These are phyloP conservation scores for Aurifilum marmelostoma DNA, from an alignment of 2,329 filamentous ascomycete species.

Conservation along the genomic window DNA sequence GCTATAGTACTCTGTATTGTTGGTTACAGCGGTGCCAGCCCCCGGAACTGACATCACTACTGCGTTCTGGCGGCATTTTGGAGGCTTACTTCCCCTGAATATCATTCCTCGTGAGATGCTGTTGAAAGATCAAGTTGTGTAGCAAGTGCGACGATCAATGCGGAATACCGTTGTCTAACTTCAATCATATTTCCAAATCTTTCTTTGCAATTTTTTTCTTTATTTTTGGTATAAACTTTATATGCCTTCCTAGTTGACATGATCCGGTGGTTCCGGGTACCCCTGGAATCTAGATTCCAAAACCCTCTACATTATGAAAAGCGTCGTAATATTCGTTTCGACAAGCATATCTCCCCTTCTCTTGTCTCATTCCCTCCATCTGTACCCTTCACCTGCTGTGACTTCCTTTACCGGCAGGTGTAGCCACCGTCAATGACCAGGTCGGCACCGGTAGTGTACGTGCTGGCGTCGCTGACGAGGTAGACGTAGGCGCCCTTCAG, in stretches of 20 bases:
- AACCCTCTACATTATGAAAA: neutral
- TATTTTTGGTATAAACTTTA: neutral
- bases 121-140: neutral
- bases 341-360: neutral
- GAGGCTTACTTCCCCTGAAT: neutral
- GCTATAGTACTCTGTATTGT: neutral
- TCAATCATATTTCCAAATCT: neutral
- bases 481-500: slow-evolving; percentile 78
- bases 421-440: slow-evolving; percentile 75
- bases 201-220: neutral
- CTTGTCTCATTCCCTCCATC: neutral
- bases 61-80: neutral
- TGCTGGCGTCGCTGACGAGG: slow-evolving; percentile 73
- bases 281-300: neutral
- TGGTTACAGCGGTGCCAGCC: neutral
- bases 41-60: neutral
- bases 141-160: neutral
- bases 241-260: neutral
- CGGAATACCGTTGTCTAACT: too few species aligned
- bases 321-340: neutral
- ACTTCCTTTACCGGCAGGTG: slow-evolving; percentile 45
- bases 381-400: neutral
- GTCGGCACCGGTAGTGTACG: slow-evolving; percentile 75
- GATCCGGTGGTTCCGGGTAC: neutral
- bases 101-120: neutral